Evolutionary conservation across 352 stramenopile species (phyloP).

Genomic region (Globisporangium solare): DNA sequence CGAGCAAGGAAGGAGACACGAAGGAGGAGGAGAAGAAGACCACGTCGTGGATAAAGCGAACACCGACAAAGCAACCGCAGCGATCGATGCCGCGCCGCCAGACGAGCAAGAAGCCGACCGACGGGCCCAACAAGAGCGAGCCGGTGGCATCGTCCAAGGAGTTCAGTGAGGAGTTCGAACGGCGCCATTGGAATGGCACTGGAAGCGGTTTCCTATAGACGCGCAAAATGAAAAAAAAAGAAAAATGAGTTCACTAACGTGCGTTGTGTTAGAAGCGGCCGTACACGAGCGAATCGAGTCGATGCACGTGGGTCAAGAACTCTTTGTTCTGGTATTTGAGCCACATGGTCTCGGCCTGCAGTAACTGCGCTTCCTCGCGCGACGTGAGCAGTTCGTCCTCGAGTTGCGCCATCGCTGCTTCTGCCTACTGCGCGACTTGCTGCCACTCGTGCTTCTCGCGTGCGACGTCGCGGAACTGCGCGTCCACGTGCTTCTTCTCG

Average conservation of each 20-base stretch:
- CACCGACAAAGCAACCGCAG: not conserved
- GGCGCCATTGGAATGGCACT: slow-evolving; percentile 36
- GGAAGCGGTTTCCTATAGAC: slow-evolving; percentile 34
- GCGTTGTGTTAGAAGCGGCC: slow-evolving; percentile 46
- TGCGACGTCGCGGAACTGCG: slow-evolving; percentile 32
- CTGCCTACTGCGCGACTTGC: slow-evolving; percentile 36
- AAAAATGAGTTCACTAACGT: not conserved
- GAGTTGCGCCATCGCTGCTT: slow-evolving; percentile 39
- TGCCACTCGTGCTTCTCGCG: slow-evolving; percentile 58
- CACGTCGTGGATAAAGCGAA: not conserved
- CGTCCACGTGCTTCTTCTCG: slow-evolving; percentile 53
- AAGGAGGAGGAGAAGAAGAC: not conserved
- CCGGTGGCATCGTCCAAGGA: slow-evolving; percentile 10
- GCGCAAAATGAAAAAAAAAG: too few relatives aligned
- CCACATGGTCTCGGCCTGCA: slow-evolving; percentile 44
- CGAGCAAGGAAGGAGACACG: not conserved
- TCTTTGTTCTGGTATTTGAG: slow-evolving; percentile 74
- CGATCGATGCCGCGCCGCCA: not conserved
- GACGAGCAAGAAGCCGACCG: not conserved
- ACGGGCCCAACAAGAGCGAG: not conserved
- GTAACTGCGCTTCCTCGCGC: slow-evolving; percentile 57
- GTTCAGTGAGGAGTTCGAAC: slow-evolving; percentile 27
- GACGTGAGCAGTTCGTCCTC: slow-evolving; percentile 61
- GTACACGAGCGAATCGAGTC: slow-evolving; percentile 72
- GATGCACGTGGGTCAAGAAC: slow-evolving; percentile 63